Base-by-base conservation (phyloP, 208 protist genomes). In the Leishmania tropica region DNA sequence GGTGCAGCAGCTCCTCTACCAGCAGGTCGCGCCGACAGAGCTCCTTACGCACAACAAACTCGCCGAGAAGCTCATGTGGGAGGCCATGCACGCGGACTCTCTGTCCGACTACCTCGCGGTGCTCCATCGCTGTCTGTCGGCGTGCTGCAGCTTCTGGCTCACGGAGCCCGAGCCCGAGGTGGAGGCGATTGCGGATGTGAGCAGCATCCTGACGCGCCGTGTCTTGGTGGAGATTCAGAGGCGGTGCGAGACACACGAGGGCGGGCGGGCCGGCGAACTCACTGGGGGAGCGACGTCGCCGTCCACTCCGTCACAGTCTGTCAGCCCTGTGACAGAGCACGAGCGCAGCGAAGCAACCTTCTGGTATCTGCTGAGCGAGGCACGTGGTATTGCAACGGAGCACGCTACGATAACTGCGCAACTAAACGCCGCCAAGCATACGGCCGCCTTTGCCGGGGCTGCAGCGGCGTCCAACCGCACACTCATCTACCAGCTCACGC, bases 41-140 rank as follows among this genome's bases (percentile, higher is more conserved):
- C 80, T 94, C 42, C 88, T 96, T 37, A 96, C 91, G 53, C 90
- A 94, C 78, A 92, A 94, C 76, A 78, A 80, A 19, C 35, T 85
- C 35, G 89, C 92, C n/a, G 93, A 96, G 85, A 58, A 80, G 37
- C 79, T 96, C 37, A 82, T 96, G 87, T 95, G 93, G 93, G 87
- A 90, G 76, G 91, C 93, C 10, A 96, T 96, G 93, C 90, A 94
- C 80, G 89, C 90, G 13, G 67, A 82, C 70, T 88, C 85, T 6
- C 54, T 79, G 28, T 83, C 86, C 2, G 93, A 92, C 78, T 88
- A 89, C 86, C 67, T 85, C 31, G 67, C 35, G 0, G 88, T 89
- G 11, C 80, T 94, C 42, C 78, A 76, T 31, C 70, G 84, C 24
- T 86, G 90, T 19, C 82, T 95, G 10, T 83, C 87, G 65, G 89